Base-by-base conservation (phyloP, 805 yeast species). In the Candida odintsovae region DNA sequence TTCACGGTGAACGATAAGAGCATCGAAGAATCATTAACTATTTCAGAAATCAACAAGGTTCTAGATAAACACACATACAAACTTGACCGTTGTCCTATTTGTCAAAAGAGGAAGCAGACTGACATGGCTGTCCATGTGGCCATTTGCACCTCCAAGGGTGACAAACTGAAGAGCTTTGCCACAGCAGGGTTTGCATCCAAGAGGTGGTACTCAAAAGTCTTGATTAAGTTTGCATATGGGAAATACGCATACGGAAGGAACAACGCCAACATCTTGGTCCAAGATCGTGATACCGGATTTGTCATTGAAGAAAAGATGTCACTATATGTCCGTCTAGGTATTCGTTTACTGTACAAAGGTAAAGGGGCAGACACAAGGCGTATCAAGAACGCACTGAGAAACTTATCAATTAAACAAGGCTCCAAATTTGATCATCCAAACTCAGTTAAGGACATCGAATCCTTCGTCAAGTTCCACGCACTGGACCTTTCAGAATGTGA, bases 291-390 rank as follows among this genome's bases (percentile, higher is more conserved):
- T 16, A 83, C 97, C 0, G 99, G 99, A 0, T 76, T 87, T 40
- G 80, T 92, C n/a, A 65, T 86, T 59, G 98, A 92, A 62, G 99
- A 92, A 58, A 89, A 89, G 57, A 92, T 94, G 86, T 83, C 90
- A 48, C 79, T 86, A 1, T 87, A 87, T 57, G 94, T 94, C 11
- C 72, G 97, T 42, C 61, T 94, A 33, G 99, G 98, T 0, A 92
- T 92, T 44, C 66, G 97, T 39, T 66, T 92, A 39, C 68, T 92
- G 2, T 92, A 92, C 65, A 80, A 83, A 56, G 92, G 95, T 2
- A 76, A 83, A 50, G 76, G 82, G 35, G 68, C 85, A 3, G 83
- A 78, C 51, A 67, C 77, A 2, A 80, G 71, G 50, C 70, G 82
- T 50, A 75, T 87, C 35, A 75, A 84, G 44, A 69, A 65, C n/a